Base-by-base conservation (phyloP, 768 basidiomycete species). In the Leccinum subgranulosum region DNA sequence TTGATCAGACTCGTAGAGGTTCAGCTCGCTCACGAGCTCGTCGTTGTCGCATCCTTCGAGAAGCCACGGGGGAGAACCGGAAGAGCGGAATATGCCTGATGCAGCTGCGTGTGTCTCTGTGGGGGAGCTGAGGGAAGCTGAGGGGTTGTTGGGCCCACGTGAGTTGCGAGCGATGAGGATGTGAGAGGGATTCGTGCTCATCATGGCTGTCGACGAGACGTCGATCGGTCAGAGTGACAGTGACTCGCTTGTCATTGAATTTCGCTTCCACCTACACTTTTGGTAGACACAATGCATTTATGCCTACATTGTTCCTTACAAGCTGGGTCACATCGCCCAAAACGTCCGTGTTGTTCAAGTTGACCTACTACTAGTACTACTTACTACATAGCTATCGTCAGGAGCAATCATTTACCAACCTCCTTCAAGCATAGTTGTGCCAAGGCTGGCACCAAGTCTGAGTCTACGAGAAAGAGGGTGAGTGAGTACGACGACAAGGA, bases 31-130 rank as follows among this genome's bases (percentile, higher is more conserved):
- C 49, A 84, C 81, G 50, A 84, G 77, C 49, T 88, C 88, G 62
- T 90, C 85, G 19, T 77, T 73, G 67, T 89, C 89, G 64, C 80
- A 81, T 64, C 88, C 90, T 64, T 91, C 88, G 27, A 90, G 77
- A n/a, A 84, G 75, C 87, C 88, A 90, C 4, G 87, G 85, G 0
- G 90, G 88, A 1, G 89, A 89, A 55, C 85, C 86, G 17, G 92
- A 84, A 3, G 89, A 87, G 45, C 90, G 80, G 69, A 93, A 92
- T 58, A 92, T 86, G 45, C 91, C 91, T 29, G 90, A 80, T 1
- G 91, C 91, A 1, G 92, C 90, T 1, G 91, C 91, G 72, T 92
- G 91, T 0, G 92, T 93, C 71, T 94, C 91, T 33, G 87, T 92
- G 4, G 90, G 91, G 6, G 88, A 89, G 65, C 88, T 91, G 58